A percentile compares a stretch with the other conserved stretches of the same genome.
Evolutionary conservation across 2,329 filamentous ascomycete species (phyloP).

Genomic region (Zasmidium cellare): DNA sequence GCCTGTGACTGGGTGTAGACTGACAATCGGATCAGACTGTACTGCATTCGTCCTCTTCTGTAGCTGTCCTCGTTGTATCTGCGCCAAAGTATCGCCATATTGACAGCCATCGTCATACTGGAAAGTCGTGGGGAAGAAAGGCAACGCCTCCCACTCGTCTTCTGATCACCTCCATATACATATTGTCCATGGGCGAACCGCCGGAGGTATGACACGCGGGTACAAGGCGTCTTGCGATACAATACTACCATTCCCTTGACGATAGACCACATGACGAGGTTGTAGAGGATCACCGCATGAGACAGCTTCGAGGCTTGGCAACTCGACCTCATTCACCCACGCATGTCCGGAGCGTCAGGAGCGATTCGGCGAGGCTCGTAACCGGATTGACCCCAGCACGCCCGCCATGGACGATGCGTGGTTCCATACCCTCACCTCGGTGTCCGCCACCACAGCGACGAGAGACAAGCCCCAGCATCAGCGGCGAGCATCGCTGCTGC

Average conservation of each 20-base stretch:
- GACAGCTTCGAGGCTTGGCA: background rate
- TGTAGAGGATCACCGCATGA: background rate
- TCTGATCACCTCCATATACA: background rate
- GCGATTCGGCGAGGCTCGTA: background rate
- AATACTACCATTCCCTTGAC: too few species aligned
- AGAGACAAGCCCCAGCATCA: constrained; percentile 57
- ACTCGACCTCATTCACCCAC: background rate
- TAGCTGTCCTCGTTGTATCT: too few species aligned
- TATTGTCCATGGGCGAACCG: background rate
- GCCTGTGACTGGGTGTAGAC: too few species aligned
- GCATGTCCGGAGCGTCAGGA: background rate
- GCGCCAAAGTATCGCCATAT: too few species aligned
- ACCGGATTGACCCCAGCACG: background rate
- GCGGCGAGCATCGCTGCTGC: constrained; percentile 68
- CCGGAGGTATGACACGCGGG: background rate
- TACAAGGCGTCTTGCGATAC: background rate
- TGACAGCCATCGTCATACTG: too few species aligned
- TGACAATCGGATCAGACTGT: too few species aligned
- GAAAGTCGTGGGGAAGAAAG: background rate
- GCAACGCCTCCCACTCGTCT: background rate
- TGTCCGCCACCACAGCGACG: constrained; percentile 59
- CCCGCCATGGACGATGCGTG: constrained; percentile 67
- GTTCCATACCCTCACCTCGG: constrained; percentile 65
- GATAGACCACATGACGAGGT: background rate
- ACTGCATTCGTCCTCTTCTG: too few species aligned